These are phyloP conservation scores for Lachancea thermotolerans DNA, from an alignment of 805 yeast genomes.

Conservation along the genomic window DNA sequence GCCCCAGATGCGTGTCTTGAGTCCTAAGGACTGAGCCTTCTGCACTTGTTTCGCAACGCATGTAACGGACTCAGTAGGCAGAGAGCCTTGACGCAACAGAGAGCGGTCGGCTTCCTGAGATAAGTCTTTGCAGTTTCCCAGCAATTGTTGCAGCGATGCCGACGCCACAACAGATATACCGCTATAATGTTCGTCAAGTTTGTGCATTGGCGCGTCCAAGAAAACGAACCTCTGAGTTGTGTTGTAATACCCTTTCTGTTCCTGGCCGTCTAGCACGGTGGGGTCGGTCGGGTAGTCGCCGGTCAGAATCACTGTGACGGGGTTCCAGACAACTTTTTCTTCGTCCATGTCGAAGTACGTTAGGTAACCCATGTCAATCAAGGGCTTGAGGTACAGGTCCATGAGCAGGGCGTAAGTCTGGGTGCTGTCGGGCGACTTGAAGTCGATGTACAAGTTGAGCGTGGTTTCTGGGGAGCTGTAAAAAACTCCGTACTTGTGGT, in stretches of 20 bases:
- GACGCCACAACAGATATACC: constrained; percentile 34
- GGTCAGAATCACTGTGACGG: constrained; percentile 56
- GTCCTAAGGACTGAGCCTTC: constrained; percentile 42
- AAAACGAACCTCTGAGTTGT: constrained; percentile 32
- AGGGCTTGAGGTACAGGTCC: constrained; percentile 37
- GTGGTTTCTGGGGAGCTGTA: constrained; percentile 43
- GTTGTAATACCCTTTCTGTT: constrained; percentile 15
- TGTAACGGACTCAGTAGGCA: constrained; percentile 10
- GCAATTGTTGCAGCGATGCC: constrained; percentile 32
- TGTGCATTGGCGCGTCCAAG: constrained; percentile 41
- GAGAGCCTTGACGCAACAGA: constrained; percentile 2
- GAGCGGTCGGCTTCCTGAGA: too few relatives aligned
- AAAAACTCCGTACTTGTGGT: constrained; percentile 31
- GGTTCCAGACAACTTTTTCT: constrained; percentile 39
- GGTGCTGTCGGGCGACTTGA: constrained; percentile 43
- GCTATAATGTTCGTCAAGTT: constrained; percentile 18
- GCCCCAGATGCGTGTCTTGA: constrained; percentile 65
- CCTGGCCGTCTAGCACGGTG: constrained; percentile 9
- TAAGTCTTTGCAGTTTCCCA: constrained; percentile 9
- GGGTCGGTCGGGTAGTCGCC: constrained; percentile 49
- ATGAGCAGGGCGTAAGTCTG: constrained; percentile 41
- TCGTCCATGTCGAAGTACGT: constrained; percentile 39
- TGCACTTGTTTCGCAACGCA: constrained; percentile 25
- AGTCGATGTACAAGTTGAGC: constrained; percentile 55
- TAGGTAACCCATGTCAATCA: constrained; percentile 44